Percentiles rank a stretch among this genome's conserved stretches.
Conservation (phyloP, 2,329 filamentous ascomycete genomes). For the Phialemonium atrogriseum region DNA sequence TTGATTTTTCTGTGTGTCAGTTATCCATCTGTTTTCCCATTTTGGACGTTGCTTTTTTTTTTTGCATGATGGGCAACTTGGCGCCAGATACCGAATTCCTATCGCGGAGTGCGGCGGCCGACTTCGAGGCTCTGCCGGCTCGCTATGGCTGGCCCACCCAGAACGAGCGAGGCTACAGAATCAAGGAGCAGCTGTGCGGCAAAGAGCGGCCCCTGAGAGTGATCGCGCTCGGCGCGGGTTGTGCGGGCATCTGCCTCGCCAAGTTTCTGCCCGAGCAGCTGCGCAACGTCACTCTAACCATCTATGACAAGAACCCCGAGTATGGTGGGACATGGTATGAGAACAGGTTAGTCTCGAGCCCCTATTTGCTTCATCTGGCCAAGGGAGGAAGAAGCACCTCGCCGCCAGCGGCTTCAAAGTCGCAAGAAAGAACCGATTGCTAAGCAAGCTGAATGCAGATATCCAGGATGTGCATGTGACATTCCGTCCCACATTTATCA, state of each 20-base stretch:
- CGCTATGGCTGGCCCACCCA: neutral
- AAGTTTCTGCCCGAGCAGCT: neutral
- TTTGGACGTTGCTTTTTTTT: too few relatives aligned
- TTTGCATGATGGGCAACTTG: too few relatives aligned
- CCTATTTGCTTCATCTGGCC: neutral
- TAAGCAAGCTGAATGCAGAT: too few relatives aligned
- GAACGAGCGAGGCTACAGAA: neutral
- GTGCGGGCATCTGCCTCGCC: conserved; percentile 2
- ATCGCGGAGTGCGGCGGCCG: too few relatives aligned
- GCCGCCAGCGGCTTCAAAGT: neutral
- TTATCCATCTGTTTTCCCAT: too few relatives aligned
- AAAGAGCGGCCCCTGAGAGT: conserved; percentile 2
- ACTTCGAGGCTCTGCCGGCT: too few relatives aligned
- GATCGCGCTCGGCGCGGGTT: conserved; percentile 3
- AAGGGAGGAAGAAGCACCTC: neutral
- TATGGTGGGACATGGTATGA: conserved; percentile 18
- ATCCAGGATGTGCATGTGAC: conserved; percentile 5
- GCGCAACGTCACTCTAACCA: conserved; percentile 8
- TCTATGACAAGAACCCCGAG: conserved; percentile 19
- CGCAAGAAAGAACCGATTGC: too few relatives aligned
- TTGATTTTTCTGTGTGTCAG: too few relatives aligned
- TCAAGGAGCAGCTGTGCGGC: conserved; percentile 4
- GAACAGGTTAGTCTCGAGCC: conserved; percentile 6
- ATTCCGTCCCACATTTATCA: too few relatives aligned
- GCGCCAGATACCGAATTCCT: too few relatives aligned